Percentiles rank a stretch among this genome's conserved stretches.
Conservation (phyloP, 2,329 filamentous ascomycete species). For the Aureobasidium subglaciale region DNA sequence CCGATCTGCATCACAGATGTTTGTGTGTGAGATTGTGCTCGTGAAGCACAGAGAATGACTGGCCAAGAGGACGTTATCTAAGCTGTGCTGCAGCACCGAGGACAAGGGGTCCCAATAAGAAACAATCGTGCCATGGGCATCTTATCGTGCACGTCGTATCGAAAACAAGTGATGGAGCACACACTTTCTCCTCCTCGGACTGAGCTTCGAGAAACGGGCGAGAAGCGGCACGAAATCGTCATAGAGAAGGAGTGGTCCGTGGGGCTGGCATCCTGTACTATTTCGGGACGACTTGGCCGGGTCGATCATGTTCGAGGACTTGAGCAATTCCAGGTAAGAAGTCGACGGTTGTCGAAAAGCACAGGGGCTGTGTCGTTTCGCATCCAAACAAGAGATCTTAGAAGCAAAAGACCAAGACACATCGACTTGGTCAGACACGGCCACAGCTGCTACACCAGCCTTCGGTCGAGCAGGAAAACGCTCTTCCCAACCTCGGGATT, state of each 20-base stretch:
- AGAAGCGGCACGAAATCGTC: background rate
- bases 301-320: background rate
- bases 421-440: no score
- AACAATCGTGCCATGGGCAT: background rate
- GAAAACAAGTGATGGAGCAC: slow-evolving; percentile 4
- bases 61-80: no score
- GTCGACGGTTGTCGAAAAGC: background rate
- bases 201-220: background rate
- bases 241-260: background rate
- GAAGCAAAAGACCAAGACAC: no score
- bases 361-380: background rate
- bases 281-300: background rate
- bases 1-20: no score
- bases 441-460: background rate
- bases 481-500: background rate
- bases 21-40: no score
- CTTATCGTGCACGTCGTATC: background rate
- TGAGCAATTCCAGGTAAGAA: background rate
- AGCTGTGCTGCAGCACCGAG: background rate
- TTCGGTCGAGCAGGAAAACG: background rate
- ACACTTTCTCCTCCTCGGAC: background rate
- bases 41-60: no score
- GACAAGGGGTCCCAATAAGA: background rate
- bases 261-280: background rate
- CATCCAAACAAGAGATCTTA: no score